Conservation (phyloP, 2,329 filamentous ascomycete species). For the Aspergillus awamori region DNA sequence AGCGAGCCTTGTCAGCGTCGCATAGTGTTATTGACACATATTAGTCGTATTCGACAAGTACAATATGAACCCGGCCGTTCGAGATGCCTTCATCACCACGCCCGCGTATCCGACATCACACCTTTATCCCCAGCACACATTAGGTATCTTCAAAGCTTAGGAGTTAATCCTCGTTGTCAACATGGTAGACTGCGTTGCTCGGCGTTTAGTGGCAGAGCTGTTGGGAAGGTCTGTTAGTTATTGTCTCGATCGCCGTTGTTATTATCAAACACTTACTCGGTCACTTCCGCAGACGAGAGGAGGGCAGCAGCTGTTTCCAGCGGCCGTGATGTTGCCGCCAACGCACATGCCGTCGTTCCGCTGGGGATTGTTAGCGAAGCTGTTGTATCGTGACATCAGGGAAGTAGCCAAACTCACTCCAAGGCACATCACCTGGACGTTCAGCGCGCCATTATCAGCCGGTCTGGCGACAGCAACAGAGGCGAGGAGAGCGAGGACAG, state of each 20-base stretch:
- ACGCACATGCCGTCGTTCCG: conserved; percentile 8
- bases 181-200: neutral
- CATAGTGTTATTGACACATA: conserved; percentile 2
- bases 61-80: neutral
- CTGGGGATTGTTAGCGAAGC: neutral
- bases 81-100: neutral
- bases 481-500: conserved; percentile 13
- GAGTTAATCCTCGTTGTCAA: neutral
- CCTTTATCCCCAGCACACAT: neutral
- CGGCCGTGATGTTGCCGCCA: conserved; percentile 10
- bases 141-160: neutral
- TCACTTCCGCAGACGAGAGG: conserved; percentile 12
- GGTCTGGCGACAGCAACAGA: conserved; percentile 11
- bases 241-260: no score
- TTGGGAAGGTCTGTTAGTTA: neutral
- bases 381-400: neutral
- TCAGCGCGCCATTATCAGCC: conserved; percentile 5
- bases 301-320: conserved; percentile 13
- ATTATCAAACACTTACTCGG: conserved; percentile 13
- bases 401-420: conserved; percentile 10
- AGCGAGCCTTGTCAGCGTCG: neutral
- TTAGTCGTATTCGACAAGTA: conserved; percentile 6
- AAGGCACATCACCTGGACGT: conserved; percentile 8
- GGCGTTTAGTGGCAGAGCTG: neutral
- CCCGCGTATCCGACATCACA: neutral